A percentile compares a stretch with the other conserved stretches of the same genome.
Evolutionary conservation across 768 basidiomycete species (phyloP).

Genomic region (Mrakia blollopis): DNA sequence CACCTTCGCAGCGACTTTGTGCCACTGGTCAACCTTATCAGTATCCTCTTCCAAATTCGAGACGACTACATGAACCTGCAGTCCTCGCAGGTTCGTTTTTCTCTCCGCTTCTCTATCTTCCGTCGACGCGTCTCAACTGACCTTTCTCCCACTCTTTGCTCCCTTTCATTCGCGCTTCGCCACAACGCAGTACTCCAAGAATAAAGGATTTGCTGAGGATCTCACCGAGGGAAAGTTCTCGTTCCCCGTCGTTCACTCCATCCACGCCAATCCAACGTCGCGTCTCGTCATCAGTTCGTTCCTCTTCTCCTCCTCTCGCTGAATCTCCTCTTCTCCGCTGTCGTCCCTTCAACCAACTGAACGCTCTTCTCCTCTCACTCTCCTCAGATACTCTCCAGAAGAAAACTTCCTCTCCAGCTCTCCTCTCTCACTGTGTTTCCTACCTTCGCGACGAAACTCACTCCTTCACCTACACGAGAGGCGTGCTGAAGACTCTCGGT

Average conservation of each 20-base stretch:
- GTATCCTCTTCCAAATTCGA: slow-evolving; percentile 93
- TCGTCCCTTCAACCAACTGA: too few relatives aligned
- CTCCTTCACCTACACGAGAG: slow-evolving; percentile 80
- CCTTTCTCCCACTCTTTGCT: not conserved
- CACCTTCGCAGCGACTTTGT: slow-evolving; percentile 66
- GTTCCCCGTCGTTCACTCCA: slow-evolving; percentile 87
- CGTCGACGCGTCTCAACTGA: not conserved
- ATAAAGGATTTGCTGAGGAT: slow-evolving; percentile 77
- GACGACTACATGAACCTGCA: slow-evolving; percentile 96
- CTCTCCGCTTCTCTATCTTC: not conserved
- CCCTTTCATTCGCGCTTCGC: too few relatives aligned
- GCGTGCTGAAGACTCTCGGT: slow-evolving; percentile 64
- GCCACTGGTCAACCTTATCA: slow-evolving; percentile 86
- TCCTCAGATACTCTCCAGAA: slow-evolving; percentile 78
- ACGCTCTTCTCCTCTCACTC: not conserved
- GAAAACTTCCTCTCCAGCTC: slow-evolving; percentile 69
- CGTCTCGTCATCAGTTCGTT: slow-evolving; percentile 21
- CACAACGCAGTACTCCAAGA: slow-evolving; percentile 65
- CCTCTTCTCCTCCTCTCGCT: not conserved
- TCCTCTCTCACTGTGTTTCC: slow-evolving; percentile 72
- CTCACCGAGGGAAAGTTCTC: slow-evolving; percentile 96
- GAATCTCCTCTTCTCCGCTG: not conserved
- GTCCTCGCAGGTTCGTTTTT: slow-evolving; percentile 63
- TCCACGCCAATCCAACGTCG: slow-evolving; percentile 60
- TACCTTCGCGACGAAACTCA: slow-evolving; percentile 71